phyloP scores from a whole-genome alignment of 208 protist species.

The Trypanosoma grayi region DNA sequence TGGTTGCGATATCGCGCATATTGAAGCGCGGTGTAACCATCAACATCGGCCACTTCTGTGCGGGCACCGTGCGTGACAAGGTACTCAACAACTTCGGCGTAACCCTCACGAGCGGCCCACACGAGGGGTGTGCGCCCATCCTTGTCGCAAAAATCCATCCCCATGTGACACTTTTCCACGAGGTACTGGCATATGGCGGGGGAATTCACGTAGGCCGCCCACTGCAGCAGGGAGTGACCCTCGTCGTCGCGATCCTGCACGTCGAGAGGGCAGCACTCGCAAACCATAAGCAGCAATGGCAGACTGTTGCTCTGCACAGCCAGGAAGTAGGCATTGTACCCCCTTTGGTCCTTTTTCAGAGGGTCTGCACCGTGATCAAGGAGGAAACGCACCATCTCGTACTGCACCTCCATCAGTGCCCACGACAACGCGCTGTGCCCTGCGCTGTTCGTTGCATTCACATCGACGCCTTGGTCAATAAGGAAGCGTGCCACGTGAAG shows the following conservation, averaged over 20 bases:
- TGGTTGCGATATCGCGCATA: conserved; percentile 62
- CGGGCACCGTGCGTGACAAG: conserved; percentile 52
- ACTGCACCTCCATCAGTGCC: conserved; percentile 41
- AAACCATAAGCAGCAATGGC: conserved; percentile 55
- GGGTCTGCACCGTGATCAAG: conserved; percentile 71
- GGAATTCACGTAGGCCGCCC: conserved; percentile 70
- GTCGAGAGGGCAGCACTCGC: conserved; percentile 46
- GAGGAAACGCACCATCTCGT: conserved; percentile 52
- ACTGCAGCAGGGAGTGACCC: conserved; percentile 75
- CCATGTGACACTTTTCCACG: conserved; percentile 56
- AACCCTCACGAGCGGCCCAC: conserved; percentile 81
- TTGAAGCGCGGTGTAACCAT: conserved; percentile 58
- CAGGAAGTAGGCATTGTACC: conserved; percentile 56
- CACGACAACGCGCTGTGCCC: conserved; percentile 71
- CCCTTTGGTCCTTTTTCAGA: conserved; percentile 41
- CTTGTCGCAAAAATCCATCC: conserved; percentile 41
- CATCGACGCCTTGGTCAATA: conserved; percentile 49
- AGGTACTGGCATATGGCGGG: conserved; percentile 62
- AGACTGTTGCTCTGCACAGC: conserved; percentile 57
- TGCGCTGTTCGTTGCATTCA: conserved; percentile 39
- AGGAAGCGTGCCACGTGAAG: conserved; percentile 64
- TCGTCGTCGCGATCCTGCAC: conserved; percentile 38
- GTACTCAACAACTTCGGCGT: conserved; percentile 58
- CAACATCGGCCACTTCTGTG: conserved; percentile 30
- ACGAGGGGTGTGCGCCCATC: conserved; percentile 66